Conservation (phyloP, 352 stramenopile species). For the Globisporangium abappressorium region DNA sequence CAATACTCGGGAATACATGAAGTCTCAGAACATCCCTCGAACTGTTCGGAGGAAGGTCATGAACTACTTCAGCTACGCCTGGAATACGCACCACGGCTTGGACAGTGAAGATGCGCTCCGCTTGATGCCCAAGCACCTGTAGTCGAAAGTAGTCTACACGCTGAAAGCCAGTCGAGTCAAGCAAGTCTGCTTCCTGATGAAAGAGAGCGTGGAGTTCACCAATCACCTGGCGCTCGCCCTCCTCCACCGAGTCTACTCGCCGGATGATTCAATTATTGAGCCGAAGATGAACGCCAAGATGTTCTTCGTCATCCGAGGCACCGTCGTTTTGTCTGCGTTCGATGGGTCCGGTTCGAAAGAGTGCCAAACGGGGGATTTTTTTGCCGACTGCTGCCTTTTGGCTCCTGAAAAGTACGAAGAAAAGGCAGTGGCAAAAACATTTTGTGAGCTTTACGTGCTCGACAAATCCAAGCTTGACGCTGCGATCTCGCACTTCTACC, state of each 20-base stretch:
- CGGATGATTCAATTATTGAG: constrained; percentile 60
- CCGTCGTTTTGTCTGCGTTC: constrained; percentile 46
- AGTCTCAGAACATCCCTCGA: constrained; percentile 56
- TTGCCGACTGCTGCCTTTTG: constrained; percentile 61
- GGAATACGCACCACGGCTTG: constrained; percentile 57
- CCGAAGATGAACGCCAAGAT: constrained; percentile 71
- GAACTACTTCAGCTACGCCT: constrained; percentile 64
- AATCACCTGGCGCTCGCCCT: constrained; percentile 54
- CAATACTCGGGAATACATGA: constrained; percentile 72
- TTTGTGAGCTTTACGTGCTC: constrained; percentile 80
- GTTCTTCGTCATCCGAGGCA: constrained; percentile 71
- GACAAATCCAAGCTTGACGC: constrained; percentile 62
- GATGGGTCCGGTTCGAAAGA: constrained; percentile 48
- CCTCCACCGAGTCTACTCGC: constrained; percentile 51
- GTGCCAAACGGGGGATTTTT: constrained; percentile 64
- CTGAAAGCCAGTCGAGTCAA: constrained; percentile 61
- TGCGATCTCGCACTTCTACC: constrained; percentile 51
- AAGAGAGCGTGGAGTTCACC: constrained; percentile 70
- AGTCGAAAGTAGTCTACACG: constrained; percentile 57
- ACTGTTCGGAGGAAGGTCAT: constrained; percentile 48
- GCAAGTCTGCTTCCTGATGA: constrained; percentile 67
- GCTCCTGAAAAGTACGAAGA: constrained; percentile 60
- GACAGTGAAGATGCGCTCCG: constrained; percentile 59
- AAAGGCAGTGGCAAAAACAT: constrained; percentile 70
- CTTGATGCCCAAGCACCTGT: constrained; percentile 61